Base-by-base conservation (phyloP, 768 basidiomycete species). In the Hericium coralloides region DNA sequence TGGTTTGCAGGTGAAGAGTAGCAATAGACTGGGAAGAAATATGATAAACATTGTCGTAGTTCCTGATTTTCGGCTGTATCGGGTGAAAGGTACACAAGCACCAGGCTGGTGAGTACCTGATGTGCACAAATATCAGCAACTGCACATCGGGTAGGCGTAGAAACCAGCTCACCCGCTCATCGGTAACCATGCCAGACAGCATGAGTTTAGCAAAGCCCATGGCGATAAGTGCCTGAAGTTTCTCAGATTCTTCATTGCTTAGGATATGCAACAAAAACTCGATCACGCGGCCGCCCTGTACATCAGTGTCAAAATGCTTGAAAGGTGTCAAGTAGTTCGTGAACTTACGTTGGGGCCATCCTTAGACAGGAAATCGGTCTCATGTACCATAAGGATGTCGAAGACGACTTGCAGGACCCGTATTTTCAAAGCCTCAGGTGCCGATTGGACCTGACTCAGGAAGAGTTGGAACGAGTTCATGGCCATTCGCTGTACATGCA, bases 121-220 rank as follows among this genome's bases (percentile, higher is more conserved):
- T 8, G 12, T 22, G 18, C 10, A 18, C 0, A 3, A 8, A 47
- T 3, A n/a, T 56, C 43, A 56, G 53, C 25, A 22, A 22, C 38
- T 26, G 49, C 53, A 53, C 8, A n/a, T 26, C 10, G 51, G 39
- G 39, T 12, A 37, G 25, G 45, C 23, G 15, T 38, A 2, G 18
- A 59, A 53, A 22, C 4, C n/a, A 14, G 64, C 82, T 47, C 63
- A 90, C 94, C 52, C 78, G 73, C 26, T 85, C 78, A 58, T 94
- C 87, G 1, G 79, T 74, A 56, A 94, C 74, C 75, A 89, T 83
- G 0, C 89, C 89, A 0, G 84, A 74, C 6, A 94, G 72, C 65
- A 92, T 79, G 23, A 98, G 77, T 70, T 98, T 98, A n/a, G 92
- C 78, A 4, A 92, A 75, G 0, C 95, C 94, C 26, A 89, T 74